Percentiles rank a stretch among this genome's conserved stretches.
Evolutionary conservation across 148 eudicot genomes (phyloP).

Genomic region (Rhododendron molle): DNA sequence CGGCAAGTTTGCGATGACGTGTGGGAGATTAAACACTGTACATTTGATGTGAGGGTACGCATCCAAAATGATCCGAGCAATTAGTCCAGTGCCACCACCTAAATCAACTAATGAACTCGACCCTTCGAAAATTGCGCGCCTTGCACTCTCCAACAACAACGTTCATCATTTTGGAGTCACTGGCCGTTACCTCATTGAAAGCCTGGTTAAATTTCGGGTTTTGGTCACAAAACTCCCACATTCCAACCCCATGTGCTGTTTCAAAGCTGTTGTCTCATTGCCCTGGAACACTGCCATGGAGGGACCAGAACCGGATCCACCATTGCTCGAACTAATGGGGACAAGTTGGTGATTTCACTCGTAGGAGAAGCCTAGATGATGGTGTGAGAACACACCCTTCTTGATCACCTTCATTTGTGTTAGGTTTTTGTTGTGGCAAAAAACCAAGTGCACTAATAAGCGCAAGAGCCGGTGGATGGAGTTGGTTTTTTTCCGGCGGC

Average conservation of each 20-base stretch:
- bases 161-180: not conserved
- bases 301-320: not conserved
- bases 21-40: conserved; percentile 2
- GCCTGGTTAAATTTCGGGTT: not conserved
- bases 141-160: not conserved
- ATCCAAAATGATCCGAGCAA: conserved; percentile 1
- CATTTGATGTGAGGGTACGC: conserved; percentile 6
- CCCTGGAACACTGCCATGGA: not conserved
- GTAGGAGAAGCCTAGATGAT: conserved; percentile 1
- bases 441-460: not conserved
- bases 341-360: not conserved
- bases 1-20: not conserved
- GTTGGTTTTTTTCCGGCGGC: not conserved
- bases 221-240: not conserved
- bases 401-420: not conserved
- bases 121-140: not conserved
- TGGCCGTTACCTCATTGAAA: conserved; percentile 3
- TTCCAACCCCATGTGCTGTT: not conserved
- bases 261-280: not conserved
- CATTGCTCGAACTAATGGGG: not conserved
- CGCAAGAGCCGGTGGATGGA: not conserved
- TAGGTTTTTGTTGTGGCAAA: not conserved
- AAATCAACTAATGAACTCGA: not conserved
- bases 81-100: conserved; percentile 6
- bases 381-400: conserved; percentile 9